Percentiles rank a stretch among this genome's conserved stretches.
These are phyloP conservation scores for Akanthomyces uredinophilus DNA, from an alignment of 2,329 filamentous ascomycete species.

Conservation along the genomic window DNA sequence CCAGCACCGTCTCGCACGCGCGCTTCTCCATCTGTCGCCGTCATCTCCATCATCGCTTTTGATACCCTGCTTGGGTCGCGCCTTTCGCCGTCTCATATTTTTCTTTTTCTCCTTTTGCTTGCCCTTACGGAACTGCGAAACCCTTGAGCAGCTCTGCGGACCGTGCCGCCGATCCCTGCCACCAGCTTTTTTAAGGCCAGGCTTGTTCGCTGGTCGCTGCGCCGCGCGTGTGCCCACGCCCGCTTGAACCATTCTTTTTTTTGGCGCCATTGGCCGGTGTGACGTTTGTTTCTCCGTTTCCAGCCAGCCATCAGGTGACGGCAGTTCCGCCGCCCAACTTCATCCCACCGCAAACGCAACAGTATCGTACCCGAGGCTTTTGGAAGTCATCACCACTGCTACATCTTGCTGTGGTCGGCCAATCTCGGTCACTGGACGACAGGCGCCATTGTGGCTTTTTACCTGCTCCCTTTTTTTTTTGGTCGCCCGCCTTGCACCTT, in stretches of 20 bases:
- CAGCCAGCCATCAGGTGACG: slow-evolving; percentile 8
- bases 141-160: neutral
- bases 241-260: neutral
- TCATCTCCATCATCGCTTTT: neutral
- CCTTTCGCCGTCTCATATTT: too few relatives aligned
- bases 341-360: neutral
- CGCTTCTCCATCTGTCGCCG: neutral
- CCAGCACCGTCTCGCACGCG: neutral
- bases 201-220: neutral
- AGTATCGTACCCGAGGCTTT: neutral
- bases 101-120: neutral
- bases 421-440: neutral
- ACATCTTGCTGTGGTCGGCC: neutral
- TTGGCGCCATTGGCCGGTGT: slow-evolving; percentile 2
- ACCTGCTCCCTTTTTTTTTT: neutral
- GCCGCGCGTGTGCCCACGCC: neutral
- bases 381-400: neutral
- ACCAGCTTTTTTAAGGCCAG: neutral
- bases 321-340: neutral
- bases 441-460: neutral
- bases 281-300: neutral
- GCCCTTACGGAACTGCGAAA: neutral
- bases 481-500: neutral
- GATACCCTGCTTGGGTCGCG: neutral
- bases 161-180: slow-evolving; percentile 7